phyloP scores from a whole-genome alignment of 2,329 filamentous ascomycete species.

The Beauveria asiatica region DNA sequence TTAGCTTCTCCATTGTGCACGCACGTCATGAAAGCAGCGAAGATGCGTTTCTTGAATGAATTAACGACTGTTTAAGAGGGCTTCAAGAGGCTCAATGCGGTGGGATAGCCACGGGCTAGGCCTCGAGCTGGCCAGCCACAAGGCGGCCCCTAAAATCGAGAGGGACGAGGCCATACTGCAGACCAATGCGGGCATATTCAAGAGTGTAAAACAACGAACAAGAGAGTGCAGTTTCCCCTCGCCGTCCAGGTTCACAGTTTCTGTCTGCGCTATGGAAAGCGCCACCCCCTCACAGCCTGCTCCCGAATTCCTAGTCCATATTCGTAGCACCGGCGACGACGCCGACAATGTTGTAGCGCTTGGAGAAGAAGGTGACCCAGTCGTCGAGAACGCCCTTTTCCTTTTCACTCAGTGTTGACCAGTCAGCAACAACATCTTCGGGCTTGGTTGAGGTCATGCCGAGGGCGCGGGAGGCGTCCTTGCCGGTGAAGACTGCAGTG shows the following conservation, averaged over 20 bases:
- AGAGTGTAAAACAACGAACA: not conserved
- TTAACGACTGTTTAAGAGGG: too few species aligned
- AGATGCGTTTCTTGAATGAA: too few species aligned
- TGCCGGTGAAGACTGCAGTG: slow-evolving; percentile 77
- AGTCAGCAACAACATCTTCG: slow-evolving; percentile 76
- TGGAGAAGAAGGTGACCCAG: slow-evolving; percentile 94
- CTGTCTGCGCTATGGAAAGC: not conserved
- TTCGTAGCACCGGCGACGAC: slow-evolving; percentile 54
- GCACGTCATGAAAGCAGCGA: too few species aligned
- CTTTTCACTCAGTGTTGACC: slow-evolving; percentile 74
- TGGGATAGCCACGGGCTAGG: too few species aligned
- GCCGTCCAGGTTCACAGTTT: not conserved
- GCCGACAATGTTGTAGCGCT: slow-evolving; percentile 88
- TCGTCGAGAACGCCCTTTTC: slow-evolving; percentile 79
- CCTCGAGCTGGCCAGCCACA: too few species aligned
- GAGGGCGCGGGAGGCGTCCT: slow-evolving; percentile 88
- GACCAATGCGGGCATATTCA: not conserved
- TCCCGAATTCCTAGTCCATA: slow-evolving; percentile 28
- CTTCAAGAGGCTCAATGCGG: too few species aligned
- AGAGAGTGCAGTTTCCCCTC: not conserved
- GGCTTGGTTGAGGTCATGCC: slow-evolving; percentile 77
- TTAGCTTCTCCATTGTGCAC: too few species aligned
- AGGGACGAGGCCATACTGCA: not conserved
- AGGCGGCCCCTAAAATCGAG: too few species aligned
- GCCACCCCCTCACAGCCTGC: not conserved